These are phyloP conservation scores for Gaultheria prostrata DNA, from an alignment of 148 eudicot species.

Conservation along the genomic window DNA sequence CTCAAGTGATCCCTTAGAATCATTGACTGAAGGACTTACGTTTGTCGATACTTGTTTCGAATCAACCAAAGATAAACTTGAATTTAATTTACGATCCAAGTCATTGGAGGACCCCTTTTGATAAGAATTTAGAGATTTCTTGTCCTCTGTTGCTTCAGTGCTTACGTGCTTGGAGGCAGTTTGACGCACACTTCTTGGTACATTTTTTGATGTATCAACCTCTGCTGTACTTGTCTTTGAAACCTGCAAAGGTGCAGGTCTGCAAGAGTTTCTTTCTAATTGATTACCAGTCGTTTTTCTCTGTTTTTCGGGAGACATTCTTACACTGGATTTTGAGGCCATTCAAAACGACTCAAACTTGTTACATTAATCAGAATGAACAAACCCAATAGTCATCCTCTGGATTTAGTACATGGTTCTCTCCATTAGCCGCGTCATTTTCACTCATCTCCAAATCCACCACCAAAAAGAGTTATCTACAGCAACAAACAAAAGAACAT, in stretches of 20 bases:
- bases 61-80: conserved; percentile 37
- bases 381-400: conserved; percentile 27
- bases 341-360: conserved; percentile 22
- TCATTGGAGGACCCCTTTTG: conserved; percentile 30
- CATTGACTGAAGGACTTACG: conserved; percentile 13
- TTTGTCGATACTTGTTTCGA: conserved; percentile 24
- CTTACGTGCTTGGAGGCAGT: conserved; percentile 22
- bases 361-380: conserved; percentile 13
- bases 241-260: conserved; percentile 26
- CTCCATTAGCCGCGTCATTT: conserved; percentile 18
- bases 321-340: conserved; percentile 47
- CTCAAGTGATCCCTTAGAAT: conserved; percentile 6
- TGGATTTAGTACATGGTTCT: conserved; percentile 17
- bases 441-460: conserved; percentile 27
- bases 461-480: conserved; percentile 21
- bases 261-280: conserved; percentile 32
- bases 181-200: conserved; percentile 22
- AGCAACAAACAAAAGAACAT: conserved; percentile 14
- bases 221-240: conserved; percentile 33
- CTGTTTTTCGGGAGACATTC: conserved; percentile 37
- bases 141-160: conserved; percentile 29
- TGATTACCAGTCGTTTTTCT: conserved; percentile 29
- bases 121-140: conserved; percentile 17
- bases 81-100: conserved; percentile 31
- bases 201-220: conserved; percentile 18